Conservation (phyloP, 2,329 filamentous ascomycete genomes). For the Aspergillus ruber region DNA sequence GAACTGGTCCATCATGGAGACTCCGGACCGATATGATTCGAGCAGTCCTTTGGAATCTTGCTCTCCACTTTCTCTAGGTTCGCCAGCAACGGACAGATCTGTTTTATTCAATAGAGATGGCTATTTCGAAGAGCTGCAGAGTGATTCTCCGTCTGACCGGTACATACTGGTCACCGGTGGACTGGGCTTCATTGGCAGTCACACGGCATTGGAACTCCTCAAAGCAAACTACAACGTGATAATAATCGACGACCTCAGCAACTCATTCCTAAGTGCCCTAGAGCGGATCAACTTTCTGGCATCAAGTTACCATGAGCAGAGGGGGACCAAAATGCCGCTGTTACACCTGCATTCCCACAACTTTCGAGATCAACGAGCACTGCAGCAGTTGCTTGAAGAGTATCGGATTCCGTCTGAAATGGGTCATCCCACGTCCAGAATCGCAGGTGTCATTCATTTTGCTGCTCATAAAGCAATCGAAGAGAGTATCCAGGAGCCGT, state of each 20-base stretch:
- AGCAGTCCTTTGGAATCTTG: slow-evolving; percentile 25
- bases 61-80: slow-evolving; percentile 27
- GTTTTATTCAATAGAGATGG: slow-evolving; percentile 44
- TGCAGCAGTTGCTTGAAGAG: slow-evolving; percentile 39
- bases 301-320: slow-evolving; percentile 29
- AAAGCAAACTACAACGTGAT: slow-evolving; percentile 37
- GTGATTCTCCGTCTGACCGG: slow-evolving; percentile 31
- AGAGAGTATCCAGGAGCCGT: slow-evolving; percentile 55
- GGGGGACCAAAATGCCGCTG: slow-evolving; percentile 37
- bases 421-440: slow-evolving; percentile 41
- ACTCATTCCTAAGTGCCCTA: slow-evolving; percentile 31
- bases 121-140: slow-evolving; percentile 36
- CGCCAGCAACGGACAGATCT: slow-evolving; percentile 42
- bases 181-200: slow-evolving; percentile 38
- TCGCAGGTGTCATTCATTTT: slow-evolving; percentile 62
- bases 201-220: slow-evolving; percentile 37
- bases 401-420: slow-evolving; percentile 32
- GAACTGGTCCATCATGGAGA: slow-evolving; percentile 19
- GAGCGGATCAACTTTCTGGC: slow-evolving; percentile 30
- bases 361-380: slow-evolving; percentile 39
- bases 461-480: slow-evolving; percentile 62
- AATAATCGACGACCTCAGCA: slow-evolving; percentile 38
- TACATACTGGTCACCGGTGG: slow-evolving; percentile 41
- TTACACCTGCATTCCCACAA: slow-evolving; percentile 45
- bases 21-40: slow-evolving; percentile 21